phyloP scores from a whole-genome alignment of 768 basidiomycete species.

The Antrodiella citrinella region DNA sequence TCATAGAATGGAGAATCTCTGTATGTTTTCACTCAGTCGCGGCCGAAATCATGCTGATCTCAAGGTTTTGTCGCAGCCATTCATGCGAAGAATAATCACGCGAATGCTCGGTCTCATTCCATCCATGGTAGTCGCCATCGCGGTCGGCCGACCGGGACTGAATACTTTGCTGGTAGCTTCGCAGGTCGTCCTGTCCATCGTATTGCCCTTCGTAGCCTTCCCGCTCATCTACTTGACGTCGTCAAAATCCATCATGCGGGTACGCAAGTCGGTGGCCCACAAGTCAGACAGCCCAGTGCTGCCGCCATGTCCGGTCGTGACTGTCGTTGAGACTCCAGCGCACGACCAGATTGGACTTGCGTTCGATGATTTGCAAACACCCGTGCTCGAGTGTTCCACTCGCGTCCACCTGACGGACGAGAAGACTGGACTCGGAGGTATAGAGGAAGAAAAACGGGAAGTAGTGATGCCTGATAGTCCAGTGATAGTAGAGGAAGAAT shows the following conservation, averaged over 20 bases:
- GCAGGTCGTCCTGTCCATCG: constrained; percentile 77
- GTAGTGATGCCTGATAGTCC: neutral
- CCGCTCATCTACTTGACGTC: constrained; percentile 73
- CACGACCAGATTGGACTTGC: neutral
- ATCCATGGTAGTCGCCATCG: constrained; percentile 71
- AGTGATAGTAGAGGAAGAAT: neutral
- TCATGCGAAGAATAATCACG: constrained; percentile 71
- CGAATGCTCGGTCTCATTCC: constrained; percentile 78
- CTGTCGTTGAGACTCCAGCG: neutral
- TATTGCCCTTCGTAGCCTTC: constrained; percentile 74
- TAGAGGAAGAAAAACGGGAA: neutral
- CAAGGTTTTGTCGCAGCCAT: constrained; percentile 35
- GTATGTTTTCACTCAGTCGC: constrained; percentile 26
- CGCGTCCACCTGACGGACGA: neutral
- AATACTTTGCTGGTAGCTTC: constrained; percentile 71
- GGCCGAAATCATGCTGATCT: neutral
- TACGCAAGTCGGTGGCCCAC: constrained; percentile 24
- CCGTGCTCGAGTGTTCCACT: too few species aligned
- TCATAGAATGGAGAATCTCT: constrained; percentile 79
- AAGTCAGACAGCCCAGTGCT: neutral
- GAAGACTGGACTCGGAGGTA: neutral
- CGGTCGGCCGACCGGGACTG: constrained; percentile 63
- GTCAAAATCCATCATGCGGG: constrained; percentile 61
- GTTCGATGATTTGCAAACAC: neutral
- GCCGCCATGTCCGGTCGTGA: too few species aligned